Percentiles rank a stretch among this genome's conserved stretches.
These are phyloP conservation scores for Ophiocordyceps australis DNA, from an alignment of 2,329 filamentous ascomycete genomes.

Conservation along the genomic window DNA sequence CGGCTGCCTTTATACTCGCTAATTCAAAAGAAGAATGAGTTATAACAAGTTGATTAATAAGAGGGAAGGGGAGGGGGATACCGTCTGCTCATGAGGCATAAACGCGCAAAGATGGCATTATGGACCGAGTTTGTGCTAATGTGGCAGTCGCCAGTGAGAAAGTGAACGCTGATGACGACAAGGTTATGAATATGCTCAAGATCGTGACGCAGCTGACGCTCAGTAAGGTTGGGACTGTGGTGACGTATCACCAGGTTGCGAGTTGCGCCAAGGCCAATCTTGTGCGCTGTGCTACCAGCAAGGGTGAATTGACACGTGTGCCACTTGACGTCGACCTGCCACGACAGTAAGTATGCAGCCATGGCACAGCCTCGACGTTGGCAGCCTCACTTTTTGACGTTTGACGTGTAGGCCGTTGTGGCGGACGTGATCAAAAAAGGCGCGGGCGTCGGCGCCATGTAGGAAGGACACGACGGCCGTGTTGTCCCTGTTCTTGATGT, in stretches of 20 bases:
- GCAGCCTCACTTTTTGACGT: conserved; percentile 32
- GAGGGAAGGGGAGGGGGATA: too few species aligned
- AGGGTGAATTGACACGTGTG: conserved; percentile 52
- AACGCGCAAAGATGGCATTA: conserved; percentile 56
- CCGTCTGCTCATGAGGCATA: conserved; percentile 54
- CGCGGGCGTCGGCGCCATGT: conserved; percentile 38
- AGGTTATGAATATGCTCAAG: conserved; percentile 73
- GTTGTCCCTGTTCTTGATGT: conserved; percentile 38
- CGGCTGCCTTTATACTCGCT: conserved; percentile 49
- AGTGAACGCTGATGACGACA: conserved; percentile 46
- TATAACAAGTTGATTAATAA: not conserved
- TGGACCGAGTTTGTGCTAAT: conserved; percentile 64
- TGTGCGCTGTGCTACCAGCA: conserved; percentile 41
- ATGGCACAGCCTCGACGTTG: too few species aligned
- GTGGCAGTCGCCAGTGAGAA: conserved; percentile 39
- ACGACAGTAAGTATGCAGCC: too few species aligned
- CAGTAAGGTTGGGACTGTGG: conserved; percentile 38
- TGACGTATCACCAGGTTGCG: conserved; percentile 56
- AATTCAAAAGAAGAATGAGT: too few species aligned
- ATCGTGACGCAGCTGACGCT: conserved; percentile 47
- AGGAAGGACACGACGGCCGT: conserved; percentile 54
- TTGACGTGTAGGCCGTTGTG: conserved; percentile 50
- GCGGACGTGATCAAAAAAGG: conserved; percentile 47
- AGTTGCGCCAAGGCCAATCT: conserved; percentile 47
- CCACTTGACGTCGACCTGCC: conserved; percentile 53